These are phyloP conservation scores for Yamadazyma olivae DNA, from an alignment of 805 yeast genomes.

Conservation along the genomic window DNA sequence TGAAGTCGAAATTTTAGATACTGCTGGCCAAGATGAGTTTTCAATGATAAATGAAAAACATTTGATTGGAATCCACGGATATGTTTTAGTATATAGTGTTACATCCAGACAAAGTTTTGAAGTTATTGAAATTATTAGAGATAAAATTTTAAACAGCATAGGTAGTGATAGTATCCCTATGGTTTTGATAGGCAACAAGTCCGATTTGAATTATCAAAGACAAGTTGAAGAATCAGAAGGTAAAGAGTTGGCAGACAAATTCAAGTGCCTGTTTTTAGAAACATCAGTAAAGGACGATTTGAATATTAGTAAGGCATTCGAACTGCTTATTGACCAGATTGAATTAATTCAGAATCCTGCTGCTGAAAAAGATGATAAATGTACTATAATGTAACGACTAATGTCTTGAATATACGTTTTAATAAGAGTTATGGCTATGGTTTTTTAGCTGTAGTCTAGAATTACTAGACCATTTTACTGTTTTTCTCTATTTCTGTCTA, in stretches of 20 bases:
- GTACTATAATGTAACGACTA: slow-evolving; percentile 37
- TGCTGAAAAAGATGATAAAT: slow-evolving; percentile 45
- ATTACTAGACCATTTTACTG: too few relatives aligned
- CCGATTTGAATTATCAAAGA: slow-evolving; percentile 59
- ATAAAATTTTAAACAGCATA: slow-evolving; percentile 71
- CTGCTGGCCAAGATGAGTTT: slow-evolving; percentile 93
- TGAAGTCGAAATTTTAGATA: slow-evolving; percentile 81
- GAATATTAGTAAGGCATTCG: slow-evolving; percentile 51
- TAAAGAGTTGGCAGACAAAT: slow-evolving; percentile 37
- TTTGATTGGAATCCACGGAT: slow-evolving; percentile 80
- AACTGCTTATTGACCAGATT: slow-evolving; percentile 53
- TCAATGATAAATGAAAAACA: slow-evolving; percentile 76
- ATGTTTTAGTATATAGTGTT: slow-evolving; percentile 77
- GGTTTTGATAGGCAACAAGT: slow-evolving; percentile 67
- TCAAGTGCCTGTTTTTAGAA: slow-evolving; percentile 46
- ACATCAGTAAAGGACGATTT: slow-evolving; percentile 47
- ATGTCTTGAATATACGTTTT: too few relatives aligned
- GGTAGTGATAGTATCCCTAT: slow-evolving; percentile 48
- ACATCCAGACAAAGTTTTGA: slow-evolving; percentile 77
- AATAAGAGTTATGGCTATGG: too few relatives aligned
- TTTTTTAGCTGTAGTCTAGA: too few relatives aligned
- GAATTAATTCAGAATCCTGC: slow-evolving; percentile 60
- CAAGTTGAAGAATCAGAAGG: slow-evolving; percentile 62
- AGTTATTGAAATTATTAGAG: slow-evolving; percentile 71
- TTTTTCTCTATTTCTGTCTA: too few relatives aligned